Percentiles rank a stretch among this genome's conserved stretches.
phyloP scores from a whole-genome alignment of 805 yeast genomes.

The Komagataella mondaviorum region DNA sequence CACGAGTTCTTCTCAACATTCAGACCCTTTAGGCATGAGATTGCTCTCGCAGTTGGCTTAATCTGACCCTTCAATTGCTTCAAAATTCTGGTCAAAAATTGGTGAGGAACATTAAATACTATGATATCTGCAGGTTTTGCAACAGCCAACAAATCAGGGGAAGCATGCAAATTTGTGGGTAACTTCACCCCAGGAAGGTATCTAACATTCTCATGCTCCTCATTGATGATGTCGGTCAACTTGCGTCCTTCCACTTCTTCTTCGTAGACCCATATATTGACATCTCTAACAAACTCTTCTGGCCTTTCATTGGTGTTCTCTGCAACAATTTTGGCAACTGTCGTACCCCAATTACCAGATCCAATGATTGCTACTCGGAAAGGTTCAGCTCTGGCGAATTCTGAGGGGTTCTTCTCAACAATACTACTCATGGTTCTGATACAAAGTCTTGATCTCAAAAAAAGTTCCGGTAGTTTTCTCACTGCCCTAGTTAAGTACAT shows the following conservation, averaged over 20 bases:
- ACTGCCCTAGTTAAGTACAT: neutral
- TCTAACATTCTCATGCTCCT: constrained; percentile 84
- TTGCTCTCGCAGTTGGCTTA: constrained; percentile 62
- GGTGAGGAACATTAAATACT: constrained; percentile 95
- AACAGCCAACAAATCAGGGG: constrained; percentile 68
- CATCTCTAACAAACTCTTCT: constrained; percentile 54
- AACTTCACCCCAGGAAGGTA: constrained; percentile 82
- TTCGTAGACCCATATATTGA: constrained; percentile 95
- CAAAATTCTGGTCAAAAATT: constrained; percentile 72
- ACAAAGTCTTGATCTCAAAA: neutral
- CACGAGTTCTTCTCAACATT: constrained; percentile 82
- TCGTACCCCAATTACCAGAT: constrained; percentile 98
- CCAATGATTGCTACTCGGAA: constrained; percentile 71
- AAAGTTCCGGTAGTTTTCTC: neutral
- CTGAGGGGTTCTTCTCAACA: neutral
- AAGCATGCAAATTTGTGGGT: constrained; percentile 80
- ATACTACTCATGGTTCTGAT: neutral
- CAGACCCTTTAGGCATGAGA: constrained; percentile 92
- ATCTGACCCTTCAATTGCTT: constrained; percentile 68
- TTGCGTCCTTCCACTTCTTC: constrained; percentile 69
- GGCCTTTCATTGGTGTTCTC: constrained; percentile 72
- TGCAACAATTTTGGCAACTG: constrained; percentile 89
- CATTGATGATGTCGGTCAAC: constrained; percentile 83
- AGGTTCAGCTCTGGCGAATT: constrained; percentile 8
- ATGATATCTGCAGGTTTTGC: constrained; percentile 75